Evolutionary conservation across 169 alveolate genomes (phyloP), one percentile per base, ranked within the genome.

Genomic region (Eimeria maxima): DNA sequence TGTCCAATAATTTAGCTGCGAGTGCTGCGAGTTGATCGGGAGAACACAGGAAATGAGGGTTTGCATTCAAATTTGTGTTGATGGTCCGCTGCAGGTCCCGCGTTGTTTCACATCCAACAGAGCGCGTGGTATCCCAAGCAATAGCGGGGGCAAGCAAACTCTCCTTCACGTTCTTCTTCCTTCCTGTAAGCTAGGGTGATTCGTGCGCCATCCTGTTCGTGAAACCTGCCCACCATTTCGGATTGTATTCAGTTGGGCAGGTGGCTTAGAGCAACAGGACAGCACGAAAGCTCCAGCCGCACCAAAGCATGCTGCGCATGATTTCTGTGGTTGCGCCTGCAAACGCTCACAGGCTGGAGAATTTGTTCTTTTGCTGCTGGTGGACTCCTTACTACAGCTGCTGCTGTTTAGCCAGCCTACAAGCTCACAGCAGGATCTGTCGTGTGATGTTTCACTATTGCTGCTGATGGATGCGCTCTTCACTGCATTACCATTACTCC

Each of bases 331-430:
- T 33, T 69, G 50, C 80, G 42, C 42, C 60, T 76, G 87, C 84
- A 4, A 29, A 74, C 84, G 14, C 33, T 42, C 11, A 86, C 90
- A 86, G 80, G 63, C 60, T 33, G 93, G 74, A 11, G 93, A 86
- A 44, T n/a, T 86, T n/a, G 81, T 86, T 67, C 27, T 86, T 53
- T 42, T 86, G 78, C 27, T 86, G 93, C 29, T 86, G n/a, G 63
- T 60, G 20, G 93, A 57, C 42, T 57, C 93, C 44, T 60, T 33
- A 80, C 78, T 86, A 7, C 80, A 86, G 24, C 53, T 55, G 63
- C 42, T 57, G 80, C 11, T 86, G 8, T 45, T 33, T 18, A 22
- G 63, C 57, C 93, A 2, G 93, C 63, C 42, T 14, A 0, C 42
- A 20, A 45, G 20, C 27, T 14, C 93, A 57, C 38, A 20, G 63